Evolutionary conservation across 73 alveolate species (phyloP).

Genomic region (Tetrahymena elliotti): DNA sequence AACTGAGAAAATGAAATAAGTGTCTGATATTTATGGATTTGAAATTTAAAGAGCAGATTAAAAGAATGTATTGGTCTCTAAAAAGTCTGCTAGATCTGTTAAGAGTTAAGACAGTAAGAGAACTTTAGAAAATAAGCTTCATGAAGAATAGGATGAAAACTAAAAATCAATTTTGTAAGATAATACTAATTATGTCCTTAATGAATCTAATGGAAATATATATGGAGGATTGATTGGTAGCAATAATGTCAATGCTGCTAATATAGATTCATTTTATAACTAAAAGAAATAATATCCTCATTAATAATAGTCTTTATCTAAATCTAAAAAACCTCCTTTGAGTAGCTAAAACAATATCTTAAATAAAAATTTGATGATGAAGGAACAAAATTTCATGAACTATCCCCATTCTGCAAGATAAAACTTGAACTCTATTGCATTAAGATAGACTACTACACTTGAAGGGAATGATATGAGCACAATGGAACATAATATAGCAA

Average conservation of each 20-base stretch:
- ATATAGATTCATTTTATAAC: background rate
- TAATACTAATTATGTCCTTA: background rate
- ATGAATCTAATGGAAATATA: background rate
- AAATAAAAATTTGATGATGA: background rate
- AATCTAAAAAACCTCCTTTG: background rate
- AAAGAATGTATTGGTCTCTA: background rate
- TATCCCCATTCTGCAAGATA: background rate
- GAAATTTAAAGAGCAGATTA: background rate
- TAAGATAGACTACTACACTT: background rate
- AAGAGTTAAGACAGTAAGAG: background rate
- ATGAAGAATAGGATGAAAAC: background rate
- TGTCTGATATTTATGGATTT: background rate
- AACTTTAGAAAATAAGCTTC: background rate
- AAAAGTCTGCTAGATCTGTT: background rate
- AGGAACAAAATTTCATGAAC: background rate
- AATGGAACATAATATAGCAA: background rate
- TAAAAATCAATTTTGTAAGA: background rate
- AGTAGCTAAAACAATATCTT: background rate
- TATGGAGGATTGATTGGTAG: background rate
- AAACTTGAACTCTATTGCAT: background rate
- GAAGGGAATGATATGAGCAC: background rate
- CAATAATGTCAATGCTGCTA: background rate
- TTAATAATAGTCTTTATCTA: background rate
- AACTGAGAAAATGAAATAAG: background rate
- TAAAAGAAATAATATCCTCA: background rate